Conservation (phyloP, 2,329 filamentous ascomycete genomes). For the Aureobasidium namibiae region DNA sequence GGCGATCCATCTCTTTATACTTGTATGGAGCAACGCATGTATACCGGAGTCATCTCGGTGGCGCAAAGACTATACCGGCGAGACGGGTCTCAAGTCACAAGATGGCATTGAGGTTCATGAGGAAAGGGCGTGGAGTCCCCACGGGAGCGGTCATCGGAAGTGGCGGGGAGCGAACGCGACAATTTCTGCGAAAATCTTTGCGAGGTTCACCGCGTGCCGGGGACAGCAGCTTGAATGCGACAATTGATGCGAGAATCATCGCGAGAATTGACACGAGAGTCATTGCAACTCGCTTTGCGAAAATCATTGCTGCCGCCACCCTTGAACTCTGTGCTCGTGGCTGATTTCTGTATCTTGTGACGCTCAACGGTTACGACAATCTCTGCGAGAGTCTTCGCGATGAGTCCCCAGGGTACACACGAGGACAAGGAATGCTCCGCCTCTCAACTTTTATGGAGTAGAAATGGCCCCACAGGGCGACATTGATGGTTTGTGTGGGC, state of each 20-base stretch:
- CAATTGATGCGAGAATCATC: background rate
- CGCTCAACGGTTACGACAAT: background rate
- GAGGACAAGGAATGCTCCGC: background rate
- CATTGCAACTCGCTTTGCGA: background rate
- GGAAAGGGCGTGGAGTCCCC: background rate
- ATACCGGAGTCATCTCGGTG: background rate
- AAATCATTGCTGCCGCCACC: background rate
- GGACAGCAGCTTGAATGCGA: background rate
- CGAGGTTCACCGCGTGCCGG: background rate
- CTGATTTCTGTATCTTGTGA: background rate
- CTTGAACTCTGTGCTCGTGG: no score
- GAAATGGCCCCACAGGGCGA: background rate
- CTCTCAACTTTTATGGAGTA: background rate
- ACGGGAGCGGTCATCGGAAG: background rate
- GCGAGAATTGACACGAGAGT: background rate
- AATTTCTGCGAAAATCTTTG: background rate
- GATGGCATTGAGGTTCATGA: background rate
- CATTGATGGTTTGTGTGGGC: background rate
- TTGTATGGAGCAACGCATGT: background rate
- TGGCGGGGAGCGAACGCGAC: background rate
- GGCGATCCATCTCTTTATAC: background rate
- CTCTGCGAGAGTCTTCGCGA: background rate
- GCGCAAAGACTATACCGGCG: background rate
- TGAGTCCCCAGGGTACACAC: no score
- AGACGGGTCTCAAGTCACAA: background rate